phyloP scores from a whole-genome alignment of 2,329 filamentous ascomycete genomes.

The Aspergillus hiratsukae region DNA sequence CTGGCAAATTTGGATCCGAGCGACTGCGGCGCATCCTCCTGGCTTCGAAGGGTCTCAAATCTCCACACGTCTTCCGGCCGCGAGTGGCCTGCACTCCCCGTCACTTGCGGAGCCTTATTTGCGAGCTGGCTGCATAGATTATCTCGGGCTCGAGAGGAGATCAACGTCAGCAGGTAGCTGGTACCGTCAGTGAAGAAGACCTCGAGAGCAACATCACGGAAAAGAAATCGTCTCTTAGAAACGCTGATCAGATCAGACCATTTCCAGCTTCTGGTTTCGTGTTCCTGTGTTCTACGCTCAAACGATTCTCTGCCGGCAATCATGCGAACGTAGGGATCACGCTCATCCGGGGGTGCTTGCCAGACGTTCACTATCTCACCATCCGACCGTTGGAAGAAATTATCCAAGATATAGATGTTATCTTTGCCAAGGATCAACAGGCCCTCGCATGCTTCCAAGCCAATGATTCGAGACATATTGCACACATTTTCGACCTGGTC shows the following conservation, averaged over 20 bases:
- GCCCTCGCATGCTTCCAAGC: slow-evolving; percentile 88
- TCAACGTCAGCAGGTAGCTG: slow-evolving; percentile 86
- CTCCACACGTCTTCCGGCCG: slow-evolving; percentile 89
- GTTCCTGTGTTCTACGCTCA: slow-evolving; percentile 58
- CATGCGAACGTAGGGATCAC: slow-evolving; percentile 91
- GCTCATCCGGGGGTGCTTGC: slow-evolving; percentile 86
- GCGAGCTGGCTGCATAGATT: slow-evolving; percentile 74
- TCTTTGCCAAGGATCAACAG: slow-evolving; percentile 90
- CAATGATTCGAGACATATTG: slow-evolving; percentile 91
- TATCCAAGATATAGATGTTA: slow-evolving; percentile 89
- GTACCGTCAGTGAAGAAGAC: slow-evolving; percentile 95
- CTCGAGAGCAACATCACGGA: slow-evolving; percentile 93
- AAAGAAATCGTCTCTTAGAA: slow-evolving; percentile 90
- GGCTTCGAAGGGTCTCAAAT: slow-evolving; percentile 73
- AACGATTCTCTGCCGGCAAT: slow-evolving; percentile 72
- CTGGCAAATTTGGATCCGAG: slow-evolving; percentile 87
- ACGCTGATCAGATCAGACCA: slow-evolving; percentile 94
- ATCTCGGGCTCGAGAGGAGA: slow-evolving; percentile 68
- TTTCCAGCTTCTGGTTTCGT: slow-evolving; percentile 84
- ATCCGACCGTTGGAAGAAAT: slow-evolving; percentile 90
- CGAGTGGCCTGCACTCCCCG: slow-evolving; percentile 62
- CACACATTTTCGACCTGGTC: slow-evolving; percentile 91
- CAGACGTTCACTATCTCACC: slow-evolving; percentile 96
- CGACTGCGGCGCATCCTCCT: slow-evolving; percentile 59
- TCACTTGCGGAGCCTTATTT: slow-evolving; percentile 74